Evolutionary conservation across 1,284 basidiomycete genomes (phyloP).

Genomic region (Leccinum laetum): DNA sequence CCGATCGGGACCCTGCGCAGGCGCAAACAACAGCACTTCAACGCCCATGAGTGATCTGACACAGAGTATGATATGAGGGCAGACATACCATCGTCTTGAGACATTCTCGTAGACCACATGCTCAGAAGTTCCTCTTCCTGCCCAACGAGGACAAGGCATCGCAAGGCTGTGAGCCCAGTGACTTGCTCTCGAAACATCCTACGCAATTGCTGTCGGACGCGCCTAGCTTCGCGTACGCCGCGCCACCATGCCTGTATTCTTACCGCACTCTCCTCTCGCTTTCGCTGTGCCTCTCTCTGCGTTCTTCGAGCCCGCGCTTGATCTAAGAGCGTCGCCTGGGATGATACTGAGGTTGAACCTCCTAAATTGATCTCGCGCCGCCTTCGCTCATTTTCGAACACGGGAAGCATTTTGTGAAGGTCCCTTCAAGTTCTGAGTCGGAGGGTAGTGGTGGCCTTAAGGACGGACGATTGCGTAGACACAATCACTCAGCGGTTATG

Average conservation of each 20-base stretch:
- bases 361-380: slow-evolving; percentile 78
- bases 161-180: slow-evolving; percentile 50
- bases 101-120: slow-evolving; percentile 44
- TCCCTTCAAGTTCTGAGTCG: background rate
- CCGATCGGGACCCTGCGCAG: slow-evolving; percentile 36
- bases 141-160: slow-evolving; percentile 61
- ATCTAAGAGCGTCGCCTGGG: slow-evolving; percentile 57
- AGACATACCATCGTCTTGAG: slow-evolving; percentile 42
- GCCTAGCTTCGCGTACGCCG: slow-evolving; percentile 42
- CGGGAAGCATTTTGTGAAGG: slow-evolving; percentile 23
- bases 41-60: slow-evolving; percentile 8
- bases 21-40: slow-evolving; percentile 40
- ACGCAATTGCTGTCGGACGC: slow-evolving; percentile 42
- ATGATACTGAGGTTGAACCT: slow-evolving; percentile 51
- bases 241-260: slow-evolving; percentile 73
- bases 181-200: slow-evolving; percentile 39
- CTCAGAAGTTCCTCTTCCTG: slow-evolving; percentile 53
- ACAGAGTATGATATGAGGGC: background rate
- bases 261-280: slow-evolving; percentile 54
- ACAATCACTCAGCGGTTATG: slow-evolving; percentile 6
- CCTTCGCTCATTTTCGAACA: slow-evolving; percentile 35
- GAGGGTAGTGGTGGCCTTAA: background rate
- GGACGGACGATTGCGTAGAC: background rate
- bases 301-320: slow-evolving; percentile 58
- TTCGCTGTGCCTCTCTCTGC: slow-evolving; percentile 56